Evolutionary conservation across 176 grass and related monocot species (phyloP), one percentile per base, ranked within the genome.

Genomic region (Tillandsia leiboldiana): DNA sequence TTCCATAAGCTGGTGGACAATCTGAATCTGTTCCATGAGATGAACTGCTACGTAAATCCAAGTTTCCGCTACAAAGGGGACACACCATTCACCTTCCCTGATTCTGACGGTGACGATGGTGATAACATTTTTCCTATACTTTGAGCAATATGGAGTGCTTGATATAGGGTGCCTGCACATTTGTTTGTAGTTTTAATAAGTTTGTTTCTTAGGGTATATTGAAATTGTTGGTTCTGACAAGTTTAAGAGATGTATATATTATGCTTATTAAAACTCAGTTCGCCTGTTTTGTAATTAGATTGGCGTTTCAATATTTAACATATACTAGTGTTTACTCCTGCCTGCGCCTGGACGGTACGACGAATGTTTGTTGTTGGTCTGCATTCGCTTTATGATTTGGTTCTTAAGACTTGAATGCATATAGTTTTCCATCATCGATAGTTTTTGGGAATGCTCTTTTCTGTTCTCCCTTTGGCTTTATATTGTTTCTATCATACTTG

Each of bases 1-100:
- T 93, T 97, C 69, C 94, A 99, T 72, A 99, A 87, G 68, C 64
- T 93, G 74, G 89, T 99, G 10, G 94, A 99, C 76, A 97, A 93
- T 72, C 75, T 97, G 77, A 97, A 97, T 72, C 82, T 93, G 63
- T 99, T 99, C 53, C 89, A 99, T 66, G 87, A 83, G 75, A 99
- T 93, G 84, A 99, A 99, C 62, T 99, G 94, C 59, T 99, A 93
- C 0, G 89, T 93, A 11, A 91, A 88, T 23, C 89, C 89, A 1
- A 91, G 88, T 56, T 99, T 99, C 59, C 89, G 65, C 54, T 90
- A 86, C 12, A 84, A 90, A 65, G 89, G 86, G 13, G 82, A 92
- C 15, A 79, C 84, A 8, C 84, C 84, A 27, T 97, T 92, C 79
- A 87, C 80, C 71, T 87, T 78, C 76, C 65, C 90, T 1, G 82